phyloP scores from a whole-genome alignment of 2,329 filamentous ascomycete genomes.

The Conoideocrella luteorostrata region DNA sequence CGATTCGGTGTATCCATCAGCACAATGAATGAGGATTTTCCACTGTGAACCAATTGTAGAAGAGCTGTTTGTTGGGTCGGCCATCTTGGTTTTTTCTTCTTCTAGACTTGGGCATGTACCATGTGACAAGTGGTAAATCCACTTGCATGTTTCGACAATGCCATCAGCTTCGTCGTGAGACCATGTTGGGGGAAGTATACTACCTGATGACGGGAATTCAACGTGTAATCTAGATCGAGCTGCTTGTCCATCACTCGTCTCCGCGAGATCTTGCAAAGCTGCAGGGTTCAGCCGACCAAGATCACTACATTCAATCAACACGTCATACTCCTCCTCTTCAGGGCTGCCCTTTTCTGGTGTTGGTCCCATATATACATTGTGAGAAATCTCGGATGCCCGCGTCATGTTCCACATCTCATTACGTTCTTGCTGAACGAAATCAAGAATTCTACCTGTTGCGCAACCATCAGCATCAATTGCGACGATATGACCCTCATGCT shows the following conservation, averaged over 20 bases:
- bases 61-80: conserved; percentile 9
- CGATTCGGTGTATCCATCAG: conserved; percentile 93
- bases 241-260: conserved; percentile 40
- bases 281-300: conserved; percentile 67
- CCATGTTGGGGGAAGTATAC: conserved; percentile 78
- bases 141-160: conserved; percentile 79
- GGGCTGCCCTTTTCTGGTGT: conserved; percentile 64
- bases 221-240: conserved; percentile 24
- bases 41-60: conserved; percentile 34
- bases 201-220: conserved; percentile 95
- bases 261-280: conserved; percentile 57
- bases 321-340: conserved; percentile 63
- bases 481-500: conserved; percentile 62
- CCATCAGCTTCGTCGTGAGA: conserved; percentile 77
- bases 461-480: conserved; percentile 66
- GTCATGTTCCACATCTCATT: conserved; percentile 94
- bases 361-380: conserved; percentile 85
- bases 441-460: conserved; percentile 70
- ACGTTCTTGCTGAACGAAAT: conserved; percentile 86
- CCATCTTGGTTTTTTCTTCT: not conserved
- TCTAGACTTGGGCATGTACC: conserved; percentile 40
- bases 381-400: conserved; percentile 76
- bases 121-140: conserved; percentile 81
- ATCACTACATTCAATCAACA: conserved; percentile 86
- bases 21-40: conserved; percentile 84